phyloP scores from a whole-genome alignment of 73 alveolate genomes.

The Tetrahymena thermophila region DNA sequence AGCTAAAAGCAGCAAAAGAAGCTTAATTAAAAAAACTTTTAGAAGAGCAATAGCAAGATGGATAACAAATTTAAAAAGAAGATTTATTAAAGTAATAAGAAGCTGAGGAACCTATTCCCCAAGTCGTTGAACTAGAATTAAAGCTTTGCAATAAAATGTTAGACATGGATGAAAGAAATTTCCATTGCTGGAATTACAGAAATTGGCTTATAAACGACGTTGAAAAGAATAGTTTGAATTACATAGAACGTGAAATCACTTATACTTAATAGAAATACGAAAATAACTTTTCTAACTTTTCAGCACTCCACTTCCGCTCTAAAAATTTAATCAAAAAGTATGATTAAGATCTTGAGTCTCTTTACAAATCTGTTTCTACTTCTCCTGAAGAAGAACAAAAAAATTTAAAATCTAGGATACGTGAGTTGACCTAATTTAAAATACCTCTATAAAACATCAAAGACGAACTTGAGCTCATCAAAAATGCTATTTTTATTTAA shows the following conservation, averaged over 20 bases:
- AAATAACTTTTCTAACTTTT: slow-evolving; percentile 75
- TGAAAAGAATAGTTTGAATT: slow-evolving; percentile 13
- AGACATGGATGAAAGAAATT: slow-evolving; percentile 77
- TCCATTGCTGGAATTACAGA: slow-evolving; percentile 93
- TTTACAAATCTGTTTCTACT: not conserved
- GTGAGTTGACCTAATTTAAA: slow-evolving; percentile 2
- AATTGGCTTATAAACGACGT: slow-evolving; percentile 19
- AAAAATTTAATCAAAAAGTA: slow-evolving; percentile 44
- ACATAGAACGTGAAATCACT: slow-evolving; percentile 29
- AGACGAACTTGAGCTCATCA: slow-evolving; percentile 64
- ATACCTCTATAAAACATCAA: slow-evolving; percentile 54
- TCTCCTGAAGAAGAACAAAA: slow-evolving; percentile 38
- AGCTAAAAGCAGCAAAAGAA: slow-evolving; percentile 30
- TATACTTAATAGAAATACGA: slow-evolving; percentile 61
- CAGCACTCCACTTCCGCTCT: slow-evolving; percentile 81
- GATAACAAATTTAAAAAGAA: not conserved
- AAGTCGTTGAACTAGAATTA: slow-evolving; percentile 57
- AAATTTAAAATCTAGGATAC: not conserved
- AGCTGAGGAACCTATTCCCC: slow-evolving; percentile 17
- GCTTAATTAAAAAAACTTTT: not conserved
- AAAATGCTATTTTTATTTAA: slow-evolving; percentile 81
- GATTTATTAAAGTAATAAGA: not conserved
- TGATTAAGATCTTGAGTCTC: not conserved
- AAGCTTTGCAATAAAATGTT: slow-evolving; percentile 79
- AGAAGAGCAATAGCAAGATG: not conserved